Evolutionary conservation across 192 early-diverging fungal genomes (phyloP).

Genomic region (Glomus cerebriforme): DNA sequence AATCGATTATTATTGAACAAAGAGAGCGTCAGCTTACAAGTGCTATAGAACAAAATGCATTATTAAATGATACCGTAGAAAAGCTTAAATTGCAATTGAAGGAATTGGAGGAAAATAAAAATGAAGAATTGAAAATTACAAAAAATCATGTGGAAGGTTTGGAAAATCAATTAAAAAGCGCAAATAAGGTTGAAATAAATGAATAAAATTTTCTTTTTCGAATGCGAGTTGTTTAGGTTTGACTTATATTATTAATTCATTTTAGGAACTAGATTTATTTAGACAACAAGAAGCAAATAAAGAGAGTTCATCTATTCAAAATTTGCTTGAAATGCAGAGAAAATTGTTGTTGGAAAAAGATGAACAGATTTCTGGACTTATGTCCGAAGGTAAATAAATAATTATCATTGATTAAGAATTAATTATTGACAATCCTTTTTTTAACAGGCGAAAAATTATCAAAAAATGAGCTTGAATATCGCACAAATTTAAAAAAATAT

Average conservation of each 20-base stretch:
- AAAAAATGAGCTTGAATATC: neutral
- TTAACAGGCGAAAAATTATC: neutral
- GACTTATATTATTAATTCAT: neutral
- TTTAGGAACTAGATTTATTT: neutral
- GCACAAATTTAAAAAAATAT: neutral
- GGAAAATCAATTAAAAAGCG: constrained; percentile 19
- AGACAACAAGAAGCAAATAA: constrained; percentile 8
- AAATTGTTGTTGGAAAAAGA: constrained; percentile 38
- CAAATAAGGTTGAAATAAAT: neutral
- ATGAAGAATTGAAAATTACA: constrained; percentile 11
- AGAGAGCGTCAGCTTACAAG: constrained; percentile 42
- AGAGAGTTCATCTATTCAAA: constrained; percentile 23
- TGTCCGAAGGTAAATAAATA: constrained; percentile 37
- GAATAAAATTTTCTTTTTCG: neutral
- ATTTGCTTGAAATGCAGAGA: constrained; percentile 37
- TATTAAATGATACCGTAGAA: constrained; percentile 42
- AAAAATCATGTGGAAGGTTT: constrained; percentile 25
- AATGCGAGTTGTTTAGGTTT: neutral
- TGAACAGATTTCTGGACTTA: constrained; percentile 41
- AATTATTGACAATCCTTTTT: neutral
- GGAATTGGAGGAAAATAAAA: constrained; percentile 21
- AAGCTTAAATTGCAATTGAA: constrained; percentile 29
- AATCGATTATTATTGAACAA: constrained; percentile 39
- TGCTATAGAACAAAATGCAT: constrained; percentile 45
- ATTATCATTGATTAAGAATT: neutral